Base-by-base conservation (phyloP, 116 monocot species). In the Dioscorea cayenensis region DNA sequence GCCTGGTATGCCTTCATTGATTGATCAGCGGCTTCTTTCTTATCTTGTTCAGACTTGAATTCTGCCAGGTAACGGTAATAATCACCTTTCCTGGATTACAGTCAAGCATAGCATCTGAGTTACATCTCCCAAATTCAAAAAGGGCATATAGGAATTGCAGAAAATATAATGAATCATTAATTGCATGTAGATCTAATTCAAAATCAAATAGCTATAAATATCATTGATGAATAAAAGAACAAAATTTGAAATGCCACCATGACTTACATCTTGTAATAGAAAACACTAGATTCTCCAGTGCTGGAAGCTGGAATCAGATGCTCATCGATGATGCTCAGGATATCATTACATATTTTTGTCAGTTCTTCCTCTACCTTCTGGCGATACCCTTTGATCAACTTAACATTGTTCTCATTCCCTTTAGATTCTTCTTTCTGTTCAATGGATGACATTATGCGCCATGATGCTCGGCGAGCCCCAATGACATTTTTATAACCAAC, bases 401-500 rank as follows among this genome's bases (percentile, higher is more conserved):
- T 63, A 13, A 49, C 52, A 37, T 73, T 73, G n/a, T 69, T 35
- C 51, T 82, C 82, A 58, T 82, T 77, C n/a, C 73, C 82, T 59
- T 77, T 82, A 12, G 73, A 43, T 32, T 72, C 77, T 32, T 82
- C 82, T 69, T 82, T 82, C 73, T 82, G 82, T 61, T 77, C 82
- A 28, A 82, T 82, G 14, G 82, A 82, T 5, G 82, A 82, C 69
- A 82, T 60, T 25, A 82, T 82, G 50, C 82, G 72, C 82, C 82
- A 82, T 17, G 77, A 77, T 23, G 82, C 82, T 43, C 82, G 66
- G 63, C 82, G 62, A n/a, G 77, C 72, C 9, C 82, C 82, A 35
- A 82, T 77, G 14, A 82, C 77, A 58, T 82, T 82, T 69, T 82
- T 82, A 32, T 82, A 82, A 5, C 82, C 82, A 5, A 82, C 82